Base-by-base conservation (phyloP, 768 basidiomycete genomes). In the Xanthoconium stramineum region DNA sequence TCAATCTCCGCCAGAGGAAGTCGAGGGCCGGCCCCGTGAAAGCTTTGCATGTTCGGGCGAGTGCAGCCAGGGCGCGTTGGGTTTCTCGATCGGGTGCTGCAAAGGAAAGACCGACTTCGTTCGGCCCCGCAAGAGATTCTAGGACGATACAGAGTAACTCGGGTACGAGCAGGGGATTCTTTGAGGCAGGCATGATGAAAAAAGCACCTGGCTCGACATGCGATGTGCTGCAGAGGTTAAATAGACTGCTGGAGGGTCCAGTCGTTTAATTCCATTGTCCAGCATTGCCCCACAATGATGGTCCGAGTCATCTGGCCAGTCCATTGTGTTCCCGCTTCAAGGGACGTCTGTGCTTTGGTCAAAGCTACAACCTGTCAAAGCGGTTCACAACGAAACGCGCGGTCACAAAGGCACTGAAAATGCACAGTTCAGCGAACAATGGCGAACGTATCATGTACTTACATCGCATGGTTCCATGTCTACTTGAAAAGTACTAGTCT, bases 11-110 rank as follows among this genome's bases (percentile, higher is more conserved):
- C 57, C 57, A 55, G n/a, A 50, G 47, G 20, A 28, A 20, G 14
- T 57, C 17, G 19, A 55, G 47, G 12, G 52, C 42, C 6, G 52
- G 52, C 9, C 44, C 30, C 7, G 20, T 35, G 17, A 58, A 49
- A 3, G 30, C 47, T 13, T 43, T 47, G 20, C 57, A 58, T 8
- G 57, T 58, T 13, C 47, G 53, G 35, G 53, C 53, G 10, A 54
- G 46, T 14, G 3, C 35, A 29, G 43, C 51, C 0, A 52, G 8
- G 5, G 43, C 17, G 14, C 38, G 46, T n/a, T 28, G 37, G 13
- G 14, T 29, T 13, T 48, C 38, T 28, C 4, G 36, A 15, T 40
- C 32, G n/a, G 30, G 45, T 15, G n/a, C 28, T 29, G 3, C 15
- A 35, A 42, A 17, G 8, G 12, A 28, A 11, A 36, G 17, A 10